phyloP scores from a whole-genome alignment of 495 filamentous ascomycete genomes.

The Xylaria flabelliformis region DNA sequence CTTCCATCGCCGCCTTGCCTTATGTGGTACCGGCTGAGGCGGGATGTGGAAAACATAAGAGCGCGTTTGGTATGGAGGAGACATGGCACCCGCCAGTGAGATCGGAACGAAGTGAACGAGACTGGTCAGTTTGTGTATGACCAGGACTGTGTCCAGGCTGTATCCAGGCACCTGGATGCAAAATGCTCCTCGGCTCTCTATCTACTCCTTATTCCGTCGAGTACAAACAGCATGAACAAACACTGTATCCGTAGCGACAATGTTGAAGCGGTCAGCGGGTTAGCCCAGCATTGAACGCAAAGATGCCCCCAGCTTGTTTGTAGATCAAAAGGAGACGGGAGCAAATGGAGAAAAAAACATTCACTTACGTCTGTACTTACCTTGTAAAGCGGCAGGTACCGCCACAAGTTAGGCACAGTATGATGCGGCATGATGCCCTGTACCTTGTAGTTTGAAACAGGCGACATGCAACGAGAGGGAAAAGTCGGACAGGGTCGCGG shows the following conservation, averaged over 20 bases:
- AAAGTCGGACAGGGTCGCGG: conserved; percentile 6
- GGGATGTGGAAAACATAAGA: conserved; percentile 9
- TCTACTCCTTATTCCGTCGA: neutral
- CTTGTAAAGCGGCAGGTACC: neutral
- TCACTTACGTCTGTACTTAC: neutral
- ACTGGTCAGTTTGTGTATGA: neutral
- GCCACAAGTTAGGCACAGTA: neutral
- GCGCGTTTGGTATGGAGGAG: conserved; percentile 19
- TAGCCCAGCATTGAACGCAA: neutral
- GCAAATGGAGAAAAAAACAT: neutral
- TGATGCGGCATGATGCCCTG: neutral
- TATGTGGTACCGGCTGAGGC: conserved; percentile 19
- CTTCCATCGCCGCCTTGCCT: conserved; percentile 22
- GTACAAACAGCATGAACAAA: neutral
- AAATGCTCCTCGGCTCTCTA: too few relatives aligned
- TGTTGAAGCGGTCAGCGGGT: neutral
- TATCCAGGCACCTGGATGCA: neutral
- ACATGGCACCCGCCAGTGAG: neutral
- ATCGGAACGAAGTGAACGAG: neutral
- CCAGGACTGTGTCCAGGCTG: neutral
- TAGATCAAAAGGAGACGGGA: conserved; percentile 1
- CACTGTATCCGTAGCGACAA: neutral
- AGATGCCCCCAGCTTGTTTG: neutral
- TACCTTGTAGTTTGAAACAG: conserved; percentile 12
- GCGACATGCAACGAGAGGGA: conserved; percentile 9